Conservation (phyloP, 768 basidiomycete species). For the Vararia minispora region DNA sequence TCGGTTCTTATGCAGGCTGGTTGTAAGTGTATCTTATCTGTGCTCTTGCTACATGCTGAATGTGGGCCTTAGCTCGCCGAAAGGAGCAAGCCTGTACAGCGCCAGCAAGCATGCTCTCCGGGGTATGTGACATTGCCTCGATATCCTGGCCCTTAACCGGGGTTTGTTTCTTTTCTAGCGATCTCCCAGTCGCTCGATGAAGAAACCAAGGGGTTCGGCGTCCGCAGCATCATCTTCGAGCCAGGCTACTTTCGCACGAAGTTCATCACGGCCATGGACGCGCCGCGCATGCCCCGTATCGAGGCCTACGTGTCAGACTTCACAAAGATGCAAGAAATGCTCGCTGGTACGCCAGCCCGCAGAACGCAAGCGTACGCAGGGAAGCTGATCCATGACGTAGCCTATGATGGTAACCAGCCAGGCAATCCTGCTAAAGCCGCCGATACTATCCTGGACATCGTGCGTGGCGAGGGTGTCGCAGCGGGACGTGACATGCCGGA, state of each 20-base stretch:
- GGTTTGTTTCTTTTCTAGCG: slow-evolving; percentile 15
- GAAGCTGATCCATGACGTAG: too few relatives aligned
- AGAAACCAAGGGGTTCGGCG: slow-evolving; percentile 11
- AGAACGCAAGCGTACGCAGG: too few relatives aligned
- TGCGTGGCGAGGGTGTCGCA: background rate
- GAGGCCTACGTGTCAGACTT: too few relatives aligned
- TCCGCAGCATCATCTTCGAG: background rate
- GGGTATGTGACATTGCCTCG: slow-evolving; percentile 17
- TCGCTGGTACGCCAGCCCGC: too few relatives aligned
- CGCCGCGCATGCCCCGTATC: background rate
- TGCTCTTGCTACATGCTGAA: background rate
- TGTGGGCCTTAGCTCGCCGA: slow-evolving; percentile 19
- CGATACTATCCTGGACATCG: background rate
- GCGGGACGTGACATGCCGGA: background rate
- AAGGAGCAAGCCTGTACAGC: slow-evolving; percentile 22
- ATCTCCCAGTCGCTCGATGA: slow-evolving; percentile 16
- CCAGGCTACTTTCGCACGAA: background rate
- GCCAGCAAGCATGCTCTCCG: slow-evolving; percentile 29
- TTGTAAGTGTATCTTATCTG: background rate
- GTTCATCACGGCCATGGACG: background rate
- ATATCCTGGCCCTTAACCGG: background rate
- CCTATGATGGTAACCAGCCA: background rate
- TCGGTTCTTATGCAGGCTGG: slow-evolving; percentile 27
- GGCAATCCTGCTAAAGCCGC: background rate
- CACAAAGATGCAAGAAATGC: too few relatives aligned